Conservation (phyloP, 768 basidiomycete species). For the Boletus coccyginus region DNA sequence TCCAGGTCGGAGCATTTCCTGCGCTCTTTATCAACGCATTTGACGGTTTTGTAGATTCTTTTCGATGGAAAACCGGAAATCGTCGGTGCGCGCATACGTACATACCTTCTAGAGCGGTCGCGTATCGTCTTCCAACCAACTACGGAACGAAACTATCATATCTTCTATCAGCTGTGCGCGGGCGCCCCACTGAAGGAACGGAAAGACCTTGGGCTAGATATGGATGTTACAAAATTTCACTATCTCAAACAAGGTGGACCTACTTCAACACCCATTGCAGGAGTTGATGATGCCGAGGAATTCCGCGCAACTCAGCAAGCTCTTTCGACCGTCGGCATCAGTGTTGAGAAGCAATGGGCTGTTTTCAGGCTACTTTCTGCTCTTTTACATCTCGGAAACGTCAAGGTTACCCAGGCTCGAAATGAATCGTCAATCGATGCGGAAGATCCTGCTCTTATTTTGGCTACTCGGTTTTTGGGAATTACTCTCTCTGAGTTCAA, state of each 20-base stretch:
- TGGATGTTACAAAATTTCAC: conserved; percentile 82
- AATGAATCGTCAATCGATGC: conserved; percentile 85
- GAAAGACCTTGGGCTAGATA: conserved; percentile 89
- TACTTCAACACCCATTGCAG: conserved; percentile 77
- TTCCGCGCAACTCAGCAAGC: conserved; percentile 93
- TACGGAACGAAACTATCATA: conserved; percentile 98
- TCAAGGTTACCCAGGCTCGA: conserved; percentile 80
- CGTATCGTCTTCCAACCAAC: conserved; percentile 96
- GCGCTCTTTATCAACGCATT: not conserved
- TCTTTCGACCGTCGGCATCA: conserved; percentile 94
- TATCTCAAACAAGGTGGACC: conserved; percentile 94
- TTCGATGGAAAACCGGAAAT: conserved; percentile 96
- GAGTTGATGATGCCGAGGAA: conserved; percentile 96
- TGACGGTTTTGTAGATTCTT: conserved; percentile 63
- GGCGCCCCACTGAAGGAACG: conserved; percentile 94
- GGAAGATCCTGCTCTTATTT: conserved; percentile 70
- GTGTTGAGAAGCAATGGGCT: conserved; percentile 97
- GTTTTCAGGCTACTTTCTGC: conserved; percentile 93
- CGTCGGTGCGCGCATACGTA: conserved; percentile 97
- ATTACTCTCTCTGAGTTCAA: conserved; percentile 91
- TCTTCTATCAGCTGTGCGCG: conserved; percentile 98
- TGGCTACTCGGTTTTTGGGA: conserved; percentile 88
- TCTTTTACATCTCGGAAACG: conserved; percentile 95
- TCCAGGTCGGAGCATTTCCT: conserved; percentile 57
- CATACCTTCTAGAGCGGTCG: conserved; percentile 96